A percentile compares a stretch with the other conserved stretches of the same genome.
phyloP scores from a whole-genome alignment of 2,329 filamentous ascomycete genomes.

The Decorospora gaudefroyi region DNA sequence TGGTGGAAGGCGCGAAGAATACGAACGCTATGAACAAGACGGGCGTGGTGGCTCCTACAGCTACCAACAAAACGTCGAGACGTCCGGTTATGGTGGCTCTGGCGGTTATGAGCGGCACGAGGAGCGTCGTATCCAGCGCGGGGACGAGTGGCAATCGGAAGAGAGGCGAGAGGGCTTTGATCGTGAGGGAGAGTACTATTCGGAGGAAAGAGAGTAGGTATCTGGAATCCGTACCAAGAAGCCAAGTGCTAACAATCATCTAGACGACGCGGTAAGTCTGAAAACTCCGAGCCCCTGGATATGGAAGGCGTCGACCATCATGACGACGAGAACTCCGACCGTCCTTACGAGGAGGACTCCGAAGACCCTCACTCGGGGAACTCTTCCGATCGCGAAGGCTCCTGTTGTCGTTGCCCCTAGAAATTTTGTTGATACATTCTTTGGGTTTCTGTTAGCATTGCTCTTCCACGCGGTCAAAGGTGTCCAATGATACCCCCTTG shows the following conservation, averaged over 20 bases:
- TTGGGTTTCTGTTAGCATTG: too few relatives aligned
- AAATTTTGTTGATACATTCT: too few relatives aligned
- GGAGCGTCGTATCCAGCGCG: constrained; percentile 58
- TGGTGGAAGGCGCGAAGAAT: constrained; percentile 63
- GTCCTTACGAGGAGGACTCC: too few relatives aligned
- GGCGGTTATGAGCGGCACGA: constrained; percentile 64
- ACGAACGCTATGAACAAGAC: constrained; percentile 63
- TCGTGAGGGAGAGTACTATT: constrained; percentile 48
- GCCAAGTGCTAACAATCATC: constrained; percentile 15
- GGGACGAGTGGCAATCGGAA: constrained; percentile 48
- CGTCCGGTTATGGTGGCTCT: constrained; percentile 52
- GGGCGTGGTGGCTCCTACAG: constrained; percentile 55
- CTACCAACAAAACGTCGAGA: constrained; percentile 64
- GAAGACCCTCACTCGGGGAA: too few relatives aligned
- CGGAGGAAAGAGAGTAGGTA: constrained; percentile 48
- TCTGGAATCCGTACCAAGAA: neutral
- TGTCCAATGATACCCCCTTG: too few relatives aligned
- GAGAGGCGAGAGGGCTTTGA: constrained; percentile 45
- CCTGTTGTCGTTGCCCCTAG: too few relatives aligned
- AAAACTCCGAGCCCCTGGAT: too few relatives aligned
- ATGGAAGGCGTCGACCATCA: too few relatives aligned
- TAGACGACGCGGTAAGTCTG: constrained; percentile 44
- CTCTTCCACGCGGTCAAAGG: too few relatives aligned
- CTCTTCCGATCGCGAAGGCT: too few relatives aligned
- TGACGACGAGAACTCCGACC: too few relatives aligned